Evolutionary conservation across 805 yeast species (phyloP).

Genomic region (Yamadazyma insecticola): DNA sequence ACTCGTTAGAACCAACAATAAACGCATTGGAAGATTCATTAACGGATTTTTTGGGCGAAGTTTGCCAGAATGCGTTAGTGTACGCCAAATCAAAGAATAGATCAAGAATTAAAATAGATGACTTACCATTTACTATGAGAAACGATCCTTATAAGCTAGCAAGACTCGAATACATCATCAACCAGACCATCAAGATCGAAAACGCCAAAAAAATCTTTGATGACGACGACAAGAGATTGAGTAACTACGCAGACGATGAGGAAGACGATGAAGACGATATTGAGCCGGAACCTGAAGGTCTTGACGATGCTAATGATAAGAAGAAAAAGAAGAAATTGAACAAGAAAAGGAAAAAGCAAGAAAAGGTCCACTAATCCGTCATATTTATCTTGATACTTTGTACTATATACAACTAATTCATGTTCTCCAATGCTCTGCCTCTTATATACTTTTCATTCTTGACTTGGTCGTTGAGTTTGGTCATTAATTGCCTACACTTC

Average conservation of each 20-base stretch:
- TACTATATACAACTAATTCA: too few species aligned
- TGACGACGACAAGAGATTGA: constrained; percentile 19
- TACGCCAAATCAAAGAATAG: constrained; percentile 37
- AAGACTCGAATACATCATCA: constrained; percentile 35
- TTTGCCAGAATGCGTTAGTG: constrained; percentile 26
- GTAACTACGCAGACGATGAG: constrained; percentile 5
- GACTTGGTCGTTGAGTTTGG: constrained; percentile 39
- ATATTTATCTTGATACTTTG: too few species aligned
- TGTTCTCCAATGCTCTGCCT: constrained; percentile 51
- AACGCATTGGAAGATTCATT: constrained; percentile 36
- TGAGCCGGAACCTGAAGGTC: too few species aligned
- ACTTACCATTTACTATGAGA: constrained; percentile 35
- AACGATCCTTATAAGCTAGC: constrained; percentile 40
- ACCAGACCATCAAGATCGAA: constrained; percentile 33
- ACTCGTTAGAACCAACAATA: constrained; percentile 33
- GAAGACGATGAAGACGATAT: constrained; percentile 2
- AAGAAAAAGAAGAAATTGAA: too few species aligned
- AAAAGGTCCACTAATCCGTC: too few species aligned
- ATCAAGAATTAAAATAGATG: constrained; percentile 36
- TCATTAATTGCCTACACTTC: constrained; percentile 9
- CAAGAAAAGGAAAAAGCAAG: too few species aligned
- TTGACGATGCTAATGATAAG: too few species aligned
- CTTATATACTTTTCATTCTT: constrained; percentile 54
- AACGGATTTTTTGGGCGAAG: constrained; percentile 31
- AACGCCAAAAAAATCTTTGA: constrained; percentile 39